These are phyloP conservation scores for Puccinia sorghi DNA, from an alignment of 1,284 basidiomycete genomes.

Conservation along the genomic window DNA sequence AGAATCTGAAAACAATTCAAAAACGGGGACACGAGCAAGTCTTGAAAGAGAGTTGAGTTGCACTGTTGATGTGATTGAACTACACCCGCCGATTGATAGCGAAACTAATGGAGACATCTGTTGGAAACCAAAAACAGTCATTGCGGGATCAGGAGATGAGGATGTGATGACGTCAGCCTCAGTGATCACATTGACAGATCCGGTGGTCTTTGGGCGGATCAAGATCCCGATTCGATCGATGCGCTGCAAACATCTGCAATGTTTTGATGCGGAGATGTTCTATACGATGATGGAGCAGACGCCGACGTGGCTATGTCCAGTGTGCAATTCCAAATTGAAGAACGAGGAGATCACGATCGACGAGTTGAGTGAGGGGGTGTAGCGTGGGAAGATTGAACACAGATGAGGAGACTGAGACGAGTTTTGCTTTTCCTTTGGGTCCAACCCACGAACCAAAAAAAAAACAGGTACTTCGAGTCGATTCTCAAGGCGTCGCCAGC, in stretches of 20 bases:
- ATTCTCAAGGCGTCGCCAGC: slow-evolving; percentile 77
- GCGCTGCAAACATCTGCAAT: slow-evolving; percentile 85
- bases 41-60: slow-evolving; percentile 41
- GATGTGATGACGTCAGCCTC: slow-evolving; percentile 62
- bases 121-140: slow-evolving; percentile 1
- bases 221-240: slow-evolving; percentile 79
- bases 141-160: slow-evolving; percentile 28
- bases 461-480: slow-evolving; percentile 72
- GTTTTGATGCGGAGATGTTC: slow-evolving; percentile 94
- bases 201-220: slow-evolving; percentile 88
- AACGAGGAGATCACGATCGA: slow-evolving; percentile 84
- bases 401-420: neutral
- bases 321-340: slow-evolving; percentile 78
- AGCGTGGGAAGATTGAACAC: neutral
- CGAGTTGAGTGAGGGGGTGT: slow-evolving; percentile 64
- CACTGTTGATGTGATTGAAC: no score
- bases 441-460: no score
- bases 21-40: slow-evolving; percentile 35
- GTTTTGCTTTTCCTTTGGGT: slow-evolving; percentile 50
- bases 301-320: slow-evolving; percentile 94
- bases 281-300: slow-evolving; percentile 93
- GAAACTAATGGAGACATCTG: no score
- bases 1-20: slow-evolving; percentile 24
- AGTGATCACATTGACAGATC: slow-evolving; percentile 85
- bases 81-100: no score